These are phyloP conservation scores for Plasmodium berghei DNA, from an alignment of 169 alveolate species.

Conservation along the genomic window DNA sequence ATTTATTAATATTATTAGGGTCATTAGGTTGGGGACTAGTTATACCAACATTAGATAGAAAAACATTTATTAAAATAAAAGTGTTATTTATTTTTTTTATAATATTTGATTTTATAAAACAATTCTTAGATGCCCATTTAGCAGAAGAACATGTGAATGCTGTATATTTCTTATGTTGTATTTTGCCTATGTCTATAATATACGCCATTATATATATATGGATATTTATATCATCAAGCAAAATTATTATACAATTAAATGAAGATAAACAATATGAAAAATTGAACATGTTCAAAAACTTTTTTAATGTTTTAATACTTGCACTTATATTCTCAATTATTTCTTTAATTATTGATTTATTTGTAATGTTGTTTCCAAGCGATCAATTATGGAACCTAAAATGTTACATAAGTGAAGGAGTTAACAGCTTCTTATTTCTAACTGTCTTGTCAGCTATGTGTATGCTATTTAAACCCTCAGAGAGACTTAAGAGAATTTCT, in stretches of 20 bases:
- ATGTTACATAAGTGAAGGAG: conserved; percentile 69
- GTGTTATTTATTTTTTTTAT: conserved; percentile 70
- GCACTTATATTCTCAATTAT: conserved; percentile 68
- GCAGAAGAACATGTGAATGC: conserved; percentile 53
- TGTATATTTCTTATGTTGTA: conserved; percentile 51
- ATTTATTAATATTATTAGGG: conserved; percentile 72
- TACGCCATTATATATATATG: conserved; percentile 67
- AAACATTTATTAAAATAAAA: conserved; percentile 67
- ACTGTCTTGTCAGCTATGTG: conserved; percentile 67
- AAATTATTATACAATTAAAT: conserved; percentile 74
- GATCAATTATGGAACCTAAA: conserved; percentile 60
- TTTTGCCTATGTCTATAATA: conserved; percentile 47
- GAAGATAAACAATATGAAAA: conserved; percentile 78
- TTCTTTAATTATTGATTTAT: conserved; percentile 45
- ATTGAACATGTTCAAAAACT: conserved; percentile 74
- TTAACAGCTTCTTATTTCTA: conserved; percentile 51
- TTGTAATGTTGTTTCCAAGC: conserved; percentile 43
- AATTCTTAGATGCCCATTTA: conserved; percentile 66
- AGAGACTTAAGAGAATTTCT: conserved; percentile 72
- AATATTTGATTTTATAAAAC: conserved; percentile 74
- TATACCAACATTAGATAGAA: conserved; percentile 69
- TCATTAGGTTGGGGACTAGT: conserved; percentile 77
- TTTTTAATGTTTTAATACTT: conserved; percentile 72
- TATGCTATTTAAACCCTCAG: conserved; percentile 66
- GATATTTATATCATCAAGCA: conserved; percentile 72